These are phyloP conservation scores for Kodamaea sagamina DNA, from an alignment of 805 yeast genomes.

Conservation along the genomic window DNA sequence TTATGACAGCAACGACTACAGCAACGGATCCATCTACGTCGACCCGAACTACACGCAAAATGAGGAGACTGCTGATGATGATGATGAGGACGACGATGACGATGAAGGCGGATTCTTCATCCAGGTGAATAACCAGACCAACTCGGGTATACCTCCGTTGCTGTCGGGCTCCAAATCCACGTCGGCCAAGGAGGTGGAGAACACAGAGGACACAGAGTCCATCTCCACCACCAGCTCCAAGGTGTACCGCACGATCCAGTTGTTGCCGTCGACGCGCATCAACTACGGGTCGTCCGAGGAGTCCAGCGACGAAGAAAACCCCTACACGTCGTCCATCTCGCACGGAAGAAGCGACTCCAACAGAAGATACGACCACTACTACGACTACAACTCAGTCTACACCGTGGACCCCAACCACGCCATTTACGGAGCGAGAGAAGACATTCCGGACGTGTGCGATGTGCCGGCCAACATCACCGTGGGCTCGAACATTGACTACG, in stretches of 20 bases:
- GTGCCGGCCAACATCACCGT: constrained; percentile 47
- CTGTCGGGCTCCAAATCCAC: constrained; percentile 6
- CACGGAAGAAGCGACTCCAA: constrained; percentile 63
- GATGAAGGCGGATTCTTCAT: constrained; percentile 73
- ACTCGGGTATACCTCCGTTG: constrained; percentile 8
- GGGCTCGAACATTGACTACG: constrained; percentile 43
- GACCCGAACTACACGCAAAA: constrained; percentile 20
- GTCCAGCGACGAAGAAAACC: constrained; percentile 60
- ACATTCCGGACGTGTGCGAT: constrained; percentile 44
- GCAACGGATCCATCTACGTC: constrained; percentile 18
- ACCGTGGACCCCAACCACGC: constrained; percentile 50
- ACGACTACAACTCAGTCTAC: constrained; percentile 79
- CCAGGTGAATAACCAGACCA: constrained; percentile 41
- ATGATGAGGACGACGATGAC: constrained; percentile 50
- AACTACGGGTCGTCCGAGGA: constrained; percentile 70
- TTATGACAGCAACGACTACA: constrained; percentile 20
- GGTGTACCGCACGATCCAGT: constrained; percentile 61
- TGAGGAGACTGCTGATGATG: constrained; percentile 28
- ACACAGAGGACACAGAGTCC: constrained; percentile 30
- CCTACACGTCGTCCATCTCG: constrained; percentile 56
- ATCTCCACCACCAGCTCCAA: constrained; percentile 32
- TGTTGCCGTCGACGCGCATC: constrained; percentile 82
- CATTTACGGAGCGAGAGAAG: constrained; percentile 33
- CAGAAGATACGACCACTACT: constrained; percentile 75
- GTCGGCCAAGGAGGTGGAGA: constrained; percentile 12